Evolutionary conservation across 1,284 basidiomycete genomes (phyloP).

Genomic region (Gomphus bonarii): DNA sequence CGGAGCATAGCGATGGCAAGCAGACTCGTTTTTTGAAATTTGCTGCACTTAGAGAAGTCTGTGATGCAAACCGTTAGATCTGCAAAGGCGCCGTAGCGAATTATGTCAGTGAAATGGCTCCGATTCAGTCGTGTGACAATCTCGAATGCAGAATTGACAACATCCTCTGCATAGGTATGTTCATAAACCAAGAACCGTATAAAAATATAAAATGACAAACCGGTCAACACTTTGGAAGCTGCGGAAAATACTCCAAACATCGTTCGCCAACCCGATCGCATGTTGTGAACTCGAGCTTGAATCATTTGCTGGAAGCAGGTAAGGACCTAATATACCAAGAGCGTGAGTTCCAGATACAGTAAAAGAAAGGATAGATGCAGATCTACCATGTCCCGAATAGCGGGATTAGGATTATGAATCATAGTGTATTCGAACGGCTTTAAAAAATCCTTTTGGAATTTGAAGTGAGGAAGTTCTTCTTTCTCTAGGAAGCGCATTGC

Average conservation of each 20-base stretch:
- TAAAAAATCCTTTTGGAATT: conserved; percentile 99
- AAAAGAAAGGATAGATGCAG: neutral
- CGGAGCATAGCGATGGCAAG: conserved; percentile 96
- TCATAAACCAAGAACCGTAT: neutral
- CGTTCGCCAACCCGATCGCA: conserved; percentile 97
- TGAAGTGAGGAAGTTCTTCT: conserved; percentile 96
- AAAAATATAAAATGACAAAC: conserved; percentile 29
- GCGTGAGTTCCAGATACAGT: conserved; percentile 1
- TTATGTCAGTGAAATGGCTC: conserved; percentile 86
- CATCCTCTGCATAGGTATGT: conserved; percentile 52
- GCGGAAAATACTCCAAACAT: conserved; percentile 99
- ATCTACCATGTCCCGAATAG: conserved; percentile 91
- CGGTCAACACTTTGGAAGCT: conserved; percentile 88
- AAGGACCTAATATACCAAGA: conserved; percentile 49
- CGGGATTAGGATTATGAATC: conserved; percentile 91
- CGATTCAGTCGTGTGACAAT: conserved; percentile 88
- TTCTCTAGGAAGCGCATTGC: conserved; percentile 99
- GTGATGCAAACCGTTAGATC: conserved; percentile 97
- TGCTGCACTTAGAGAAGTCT: conserved; percentile 98
- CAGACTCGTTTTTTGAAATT: conserved; percentile 96
- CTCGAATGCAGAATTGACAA: conserved; percentile 92
- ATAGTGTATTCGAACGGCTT: conserved; percentile 99
- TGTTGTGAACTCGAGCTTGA: conserved; percentile 87
- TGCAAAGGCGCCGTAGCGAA: conserved; percentile 89
- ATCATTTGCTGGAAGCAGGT: conserved; percentile 99